A percentile compares a stretch with the other conserved stretches of the same genome.
phyloP scores from a whole-genome alignment of 805 yeast genomes.

The Suhomyces kilbournensis region DNA sequence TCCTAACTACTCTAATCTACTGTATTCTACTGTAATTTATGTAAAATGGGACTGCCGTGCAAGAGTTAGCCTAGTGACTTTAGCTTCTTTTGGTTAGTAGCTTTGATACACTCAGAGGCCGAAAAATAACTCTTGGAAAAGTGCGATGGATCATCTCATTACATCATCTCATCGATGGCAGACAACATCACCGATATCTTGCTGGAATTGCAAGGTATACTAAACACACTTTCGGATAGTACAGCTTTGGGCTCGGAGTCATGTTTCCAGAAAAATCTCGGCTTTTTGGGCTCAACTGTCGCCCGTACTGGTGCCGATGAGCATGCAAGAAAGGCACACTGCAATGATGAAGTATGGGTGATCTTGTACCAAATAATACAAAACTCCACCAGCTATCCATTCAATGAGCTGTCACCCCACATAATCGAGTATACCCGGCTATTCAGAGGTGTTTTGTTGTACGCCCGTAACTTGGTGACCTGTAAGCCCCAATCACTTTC shows the following conservation, averaged over 20 bases:
- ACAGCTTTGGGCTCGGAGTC: background rate
- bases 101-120: background rate
- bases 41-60: too few relatives aligned
- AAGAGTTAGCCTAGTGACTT: too few relatives aligned
- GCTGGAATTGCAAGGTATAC: background rate
- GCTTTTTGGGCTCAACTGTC: background rate
- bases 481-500: background rate
- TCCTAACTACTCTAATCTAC: too few relatives aligned
- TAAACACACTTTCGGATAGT: background rate
- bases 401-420: background rate
- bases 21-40: too few relatives aligned
- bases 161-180: background rate
- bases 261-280: background rate
- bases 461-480: constrained; percentile 46
- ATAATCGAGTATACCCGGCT: constrained; percentile 22
- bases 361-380: background rate
- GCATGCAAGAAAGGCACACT: background rate
- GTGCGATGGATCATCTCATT: background rate
- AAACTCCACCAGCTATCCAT: background rate
- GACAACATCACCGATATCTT: background rate
- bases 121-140: background rate
- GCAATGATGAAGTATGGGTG: background rate
- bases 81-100: background rate
- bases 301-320: background rate
- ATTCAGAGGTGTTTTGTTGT: constrained; percentile 45